Percentiles rank a stretch among this genome's conserved stretches.
Evolutionary conservation across 768 basidiomycete genomes (phyloP).

Genomic region (Hysterangium stoloniferum): DNA sequence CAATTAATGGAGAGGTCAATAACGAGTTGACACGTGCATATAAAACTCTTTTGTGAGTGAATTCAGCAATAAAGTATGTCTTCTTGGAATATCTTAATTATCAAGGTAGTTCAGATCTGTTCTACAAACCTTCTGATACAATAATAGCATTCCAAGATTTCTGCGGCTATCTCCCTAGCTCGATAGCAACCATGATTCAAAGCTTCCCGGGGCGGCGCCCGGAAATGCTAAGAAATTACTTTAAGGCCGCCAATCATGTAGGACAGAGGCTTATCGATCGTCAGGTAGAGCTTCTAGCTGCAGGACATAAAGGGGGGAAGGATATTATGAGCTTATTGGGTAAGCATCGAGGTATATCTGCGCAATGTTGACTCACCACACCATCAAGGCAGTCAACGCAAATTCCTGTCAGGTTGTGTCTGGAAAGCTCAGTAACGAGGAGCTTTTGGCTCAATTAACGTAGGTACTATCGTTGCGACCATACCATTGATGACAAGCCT

Average conservation of each 20-base stretch:
- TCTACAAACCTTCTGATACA: conserved; percentile 38
- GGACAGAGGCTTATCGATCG: conserved; percentile 39
- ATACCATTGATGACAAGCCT: not conserved
- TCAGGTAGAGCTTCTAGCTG: conserved; percentile 39
- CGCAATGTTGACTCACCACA: not conserved
- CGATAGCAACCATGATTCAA: conserved; percentile 33
- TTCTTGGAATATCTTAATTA: conserved; percentile 27
- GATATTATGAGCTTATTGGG: conserved; percentile 54
- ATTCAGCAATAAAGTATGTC: not conserved
- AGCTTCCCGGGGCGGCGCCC: conserved; percentile 39
- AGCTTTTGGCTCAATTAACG: conserved; percentile 41
- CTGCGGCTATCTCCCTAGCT: conserved; percentile 35
- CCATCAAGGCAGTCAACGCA: conserved; percentile 38
- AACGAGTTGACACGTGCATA: conserved; percentile 50
- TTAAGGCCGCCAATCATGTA: conserved; percentile 23
- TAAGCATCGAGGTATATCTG: conserved; percentile 22
- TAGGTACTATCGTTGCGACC: conserved; percentile 12
- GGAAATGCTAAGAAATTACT: conserved; percentile 18
- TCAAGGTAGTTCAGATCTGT: conserved; percentile 25
- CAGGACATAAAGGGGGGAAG: conserved; percentile 29
- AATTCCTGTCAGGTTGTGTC: conserved; percentile 42
- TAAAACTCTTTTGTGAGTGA: conserved; percentile 30
- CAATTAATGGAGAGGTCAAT: conserved; percentile 35
- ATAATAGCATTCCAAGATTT: conserved; percentile 43
- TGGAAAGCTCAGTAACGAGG: conserved; percentile 39